These are phyloP conservation scores for Nannochloropsis salina DNA, from an alignment of 108 stramenopile genomes.

Conservation along the genomic window DNA sequence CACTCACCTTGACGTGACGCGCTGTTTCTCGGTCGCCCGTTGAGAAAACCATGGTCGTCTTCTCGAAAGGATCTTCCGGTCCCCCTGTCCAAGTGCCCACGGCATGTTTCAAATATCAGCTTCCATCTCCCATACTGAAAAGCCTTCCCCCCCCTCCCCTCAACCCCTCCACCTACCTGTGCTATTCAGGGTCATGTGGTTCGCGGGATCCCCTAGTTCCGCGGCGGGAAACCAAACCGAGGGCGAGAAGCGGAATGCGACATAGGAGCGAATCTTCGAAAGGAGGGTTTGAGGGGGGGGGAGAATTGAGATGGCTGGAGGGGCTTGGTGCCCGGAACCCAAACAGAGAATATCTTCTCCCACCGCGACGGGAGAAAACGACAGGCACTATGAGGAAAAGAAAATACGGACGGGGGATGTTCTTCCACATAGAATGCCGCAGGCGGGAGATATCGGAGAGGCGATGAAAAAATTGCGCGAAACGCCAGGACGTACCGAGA, in stretches of 20 bases:
- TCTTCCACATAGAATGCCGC: neutral
- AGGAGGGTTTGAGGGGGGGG: neutral
- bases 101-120: neutral
- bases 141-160: neutral
- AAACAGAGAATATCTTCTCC: too few species aligned
- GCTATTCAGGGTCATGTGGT: neutral
- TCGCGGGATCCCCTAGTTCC: neutral
- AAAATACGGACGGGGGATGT: neutral
- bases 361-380: too few species aligned
- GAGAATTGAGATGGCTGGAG: neutral
- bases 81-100: neutral
- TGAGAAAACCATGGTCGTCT: neutral
- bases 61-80: neutral
- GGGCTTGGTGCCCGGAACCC: too few species aligned
- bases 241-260: neutral
- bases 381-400: neutral
- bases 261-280: neutral
- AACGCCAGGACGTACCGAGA: neutral
- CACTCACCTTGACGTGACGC: neutral
- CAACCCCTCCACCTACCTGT: neutral
- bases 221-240: neutral
- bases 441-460: neutral
- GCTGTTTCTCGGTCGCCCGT: neutral
- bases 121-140: neutral
- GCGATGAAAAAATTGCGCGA: neutral